Evolutionary conservation across 2,329 filamentous ascomycete genomes (phyloP), one percentile per base, ranked within the genome.

Genomic region (Hymenoscyphus infarciens): DNA sequence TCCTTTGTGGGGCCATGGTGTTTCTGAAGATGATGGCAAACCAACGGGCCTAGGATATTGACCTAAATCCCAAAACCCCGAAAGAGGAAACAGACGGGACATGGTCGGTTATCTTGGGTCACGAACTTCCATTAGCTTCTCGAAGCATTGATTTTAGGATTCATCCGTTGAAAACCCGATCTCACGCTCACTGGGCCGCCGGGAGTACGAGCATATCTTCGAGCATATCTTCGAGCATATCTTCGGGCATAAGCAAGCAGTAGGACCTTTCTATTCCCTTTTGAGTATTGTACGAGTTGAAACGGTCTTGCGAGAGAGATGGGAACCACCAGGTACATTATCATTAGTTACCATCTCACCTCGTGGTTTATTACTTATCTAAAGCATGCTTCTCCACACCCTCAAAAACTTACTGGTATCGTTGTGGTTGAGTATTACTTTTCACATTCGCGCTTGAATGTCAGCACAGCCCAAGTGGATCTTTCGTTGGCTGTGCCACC

Each of bases 381-480:
- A 22, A 52, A 22, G 4, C 8, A 52, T 4, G 19, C 19, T 13
- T 52, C 11, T 52, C 19, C 45, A 52, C 42, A 49, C 19, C 3
- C 16, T 6, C 39, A 42, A 7, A 45, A 3, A 10, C 16, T 7
- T 22, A 25, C 45, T 19, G 19, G 19, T 25, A 13, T 22, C 45
- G 45, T 52, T 25, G n/a, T 52, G 45, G 8, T 22, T 52, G 8
- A 52, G 45, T 13, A 52, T 22, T 15, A 52, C 45, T 22, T 27
- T 22, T 25, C 25, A 22, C 19, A 3, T 49, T 49, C 7, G 19
- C 45, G 45, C 19, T 52, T 52, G 45, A 52, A 22, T 52, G 45
- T 52, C 45, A 52, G 45, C 45, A 22, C 19, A 52, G 45, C 45
- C 45, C 13, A 52, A 59, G 42, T 59, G 57, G 57, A 29, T 49